These are phyloP conservation scores for Eremomyces bilateralis DNA, from an alignment of 495 filamentous ascomycete genomes.

Conservation along the genomic window DNA sequence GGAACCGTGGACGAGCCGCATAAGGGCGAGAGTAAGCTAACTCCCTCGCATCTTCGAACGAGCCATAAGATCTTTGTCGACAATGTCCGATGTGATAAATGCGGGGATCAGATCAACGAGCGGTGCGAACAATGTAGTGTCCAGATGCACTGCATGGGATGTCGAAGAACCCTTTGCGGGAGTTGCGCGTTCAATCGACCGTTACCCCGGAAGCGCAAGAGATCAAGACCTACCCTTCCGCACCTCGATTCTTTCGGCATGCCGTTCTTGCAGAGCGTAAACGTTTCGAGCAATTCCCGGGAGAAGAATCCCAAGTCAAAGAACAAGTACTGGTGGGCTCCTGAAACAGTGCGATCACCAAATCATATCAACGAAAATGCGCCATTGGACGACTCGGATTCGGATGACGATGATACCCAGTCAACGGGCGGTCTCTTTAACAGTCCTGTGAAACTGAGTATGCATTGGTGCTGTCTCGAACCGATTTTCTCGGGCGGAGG, in stretches of 20 bases:
- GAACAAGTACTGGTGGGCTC: constrained; percentile 35
- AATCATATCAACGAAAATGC: constrained; percentile 33
- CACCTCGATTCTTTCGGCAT: constrained; percentile 10
- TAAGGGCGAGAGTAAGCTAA: constrained; percentile 32
- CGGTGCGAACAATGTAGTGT: constrained; percentile 41
- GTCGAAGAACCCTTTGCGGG: constrained; percentile 37
- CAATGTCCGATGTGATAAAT: constrained; percentile 31
- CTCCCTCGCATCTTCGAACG: constrained; percentile 30
- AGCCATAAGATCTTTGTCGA: constrained; percentile 33
- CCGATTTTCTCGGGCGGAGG: constrained; percentile 41
- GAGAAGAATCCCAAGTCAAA: not conserved
- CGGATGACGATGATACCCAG: constrained; percentile 8
- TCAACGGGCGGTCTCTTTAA: too few species aligned
- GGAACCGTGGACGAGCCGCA: constrained; percentile 7
- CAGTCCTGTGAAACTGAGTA: constrained; percentile 30
- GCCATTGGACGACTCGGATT: constrained; percentile 14
- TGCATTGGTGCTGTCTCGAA: constrained; percentile 42
- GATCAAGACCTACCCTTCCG: constrained; percentile 11
- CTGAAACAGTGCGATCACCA: constrained; percentile 28
- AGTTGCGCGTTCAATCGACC: constrained; percentile 37
- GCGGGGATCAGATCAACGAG: constrained; percentile 29
- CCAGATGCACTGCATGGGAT: constrained; percentile 40
- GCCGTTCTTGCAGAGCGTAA: not conserved
- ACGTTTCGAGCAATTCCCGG: constrained; percentile 3
- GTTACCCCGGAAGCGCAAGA: constrained; percentile 20